Evolutionary conservation across 78 protist species (phyloP), one percentile per base, ranked within the genome.

Genomic region (Dictyostelium brefeldianum): DNA sequence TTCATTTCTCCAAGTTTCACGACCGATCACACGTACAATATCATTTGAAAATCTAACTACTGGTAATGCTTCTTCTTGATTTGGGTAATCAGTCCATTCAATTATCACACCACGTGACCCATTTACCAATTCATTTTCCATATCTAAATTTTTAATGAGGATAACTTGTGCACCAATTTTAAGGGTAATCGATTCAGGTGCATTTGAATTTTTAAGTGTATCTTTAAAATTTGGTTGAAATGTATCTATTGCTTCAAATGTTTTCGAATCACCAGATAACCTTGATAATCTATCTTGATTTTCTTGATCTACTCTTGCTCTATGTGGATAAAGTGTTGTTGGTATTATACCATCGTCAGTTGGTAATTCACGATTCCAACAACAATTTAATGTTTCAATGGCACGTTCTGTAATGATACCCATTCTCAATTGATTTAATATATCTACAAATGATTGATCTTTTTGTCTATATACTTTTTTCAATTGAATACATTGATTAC

Each of bases 381-480:
- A 81, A 43, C 46, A 4, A 71, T 78, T 70, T 4, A 80, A 22
- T 7, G 20, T 2, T 11, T n/a, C 36, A 5, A 73, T 36, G 47
- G 64, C 29, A 6, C 10, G 10, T 17, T 80, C 80, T 51, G 11
- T n/a, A 0, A 91, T 27, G 0, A n/a, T 47, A 47, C 92, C 95
- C 57, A 78, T 67, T 31, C 96, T 80, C 18, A 94, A n/a, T 75
- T 94, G 41, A 41, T 87, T 73, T 4, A 94, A 31, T 7, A 94
- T 47, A 27, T 75, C 50, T 14, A 89, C 43, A 71, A 94, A 94
- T 2, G 17, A 10, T 36, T 25, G 25, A 51, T 94, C 96, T 50
- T 77, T 80, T 70, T 94, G 96, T 10, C 96, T 22, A 31, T 67
- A 94, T 5, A 94, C 89, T 27, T 51, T 75, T 11, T 14, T 78